These are phyloP conservation scores for Hymenoscyphus fructigenus DNA, from an alignment of 2,329 filamentous ascomycete genomes.

Conservation along the genomic window DNA sequence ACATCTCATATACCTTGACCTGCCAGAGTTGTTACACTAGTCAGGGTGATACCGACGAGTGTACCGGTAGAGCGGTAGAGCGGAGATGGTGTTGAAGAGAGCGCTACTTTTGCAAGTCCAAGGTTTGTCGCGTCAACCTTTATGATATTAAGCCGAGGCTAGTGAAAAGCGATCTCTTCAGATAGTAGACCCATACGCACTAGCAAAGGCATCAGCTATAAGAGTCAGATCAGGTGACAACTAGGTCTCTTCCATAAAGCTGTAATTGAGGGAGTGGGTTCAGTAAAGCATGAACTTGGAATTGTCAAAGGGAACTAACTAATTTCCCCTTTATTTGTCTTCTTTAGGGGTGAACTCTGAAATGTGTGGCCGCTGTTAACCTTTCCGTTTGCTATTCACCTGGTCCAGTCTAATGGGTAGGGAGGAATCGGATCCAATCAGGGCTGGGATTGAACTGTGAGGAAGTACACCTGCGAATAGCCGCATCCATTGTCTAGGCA, in stretches of 20 bases:
- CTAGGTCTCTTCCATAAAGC: neutral
- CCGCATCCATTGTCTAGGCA: neutral
- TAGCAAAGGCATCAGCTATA: neutral
- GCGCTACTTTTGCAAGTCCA: too few species aligned
- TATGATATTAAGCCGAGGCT: neutral
- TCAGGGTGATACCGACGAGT: neutral
- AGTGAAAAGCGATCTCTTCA: neutral
- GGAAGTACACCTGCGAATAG: neutral
- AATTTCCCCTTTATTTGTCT: neutral
- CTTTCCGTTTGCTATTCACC: constrained; percentile 1
- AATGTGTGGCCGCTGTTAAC: neutral
- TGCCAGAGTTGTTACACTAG: neutral
- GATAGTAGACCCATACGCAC: neutral
- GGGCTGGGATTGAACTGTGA: neutral
- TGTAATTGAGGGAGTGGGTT: neutral
- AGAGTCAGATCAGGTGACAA: neutral
- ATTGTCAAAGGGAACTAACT: neutral
- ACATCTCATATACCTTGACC: constrained; percentile 19
- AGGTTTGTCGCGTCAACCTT: too few species aligned
- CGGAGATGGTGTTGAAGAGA: too few species aligned
- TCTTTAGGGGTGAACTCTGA: neutral
- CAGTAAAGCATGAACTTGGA: neutral
- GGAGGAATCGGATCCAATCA: neutral
- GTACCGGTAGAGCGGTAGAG: too few species aligned
- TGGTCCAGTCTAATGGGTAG: neutral